A percentile compares a stretch with the other conserved stretches of the same genome.
phyloP scores from a whole-genome alignment of 345 rosid species.

The Eucalyptus tenuipes region DNA sequence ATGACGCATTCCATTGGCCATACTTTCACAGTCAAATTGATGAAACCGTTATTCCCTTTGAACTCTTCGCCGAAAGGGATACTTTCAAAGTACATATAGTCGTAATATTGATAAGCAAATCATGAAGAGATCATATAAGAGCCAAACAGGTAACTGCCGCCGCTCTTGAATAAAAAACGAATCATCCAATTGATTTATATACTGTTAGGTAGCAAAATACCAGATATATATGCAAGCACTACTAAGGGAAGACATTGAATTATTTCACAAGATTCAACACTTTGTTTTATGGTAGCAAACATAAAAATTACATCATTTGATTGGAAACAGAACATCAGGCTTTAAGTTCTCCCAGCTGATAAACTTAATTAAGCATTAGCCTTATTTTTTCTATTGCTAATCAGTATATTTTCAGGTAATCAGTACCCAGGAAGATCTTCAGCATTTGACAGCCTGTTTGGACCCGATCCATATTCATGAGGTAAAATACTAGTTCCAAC shows the following conservation, averaged over 20 bases:
- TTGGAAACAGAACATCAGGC: not conserved
- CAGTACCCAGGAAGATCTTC: not conserved
- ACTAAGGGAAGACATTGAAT: not conserved
- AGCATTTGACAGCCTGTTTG: not conserved
- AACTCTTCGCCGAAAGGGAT: not conserved
- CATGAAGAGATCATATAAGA: not conserved
- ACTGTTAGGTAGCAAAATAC: not conserved
- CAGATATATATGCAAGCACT: not conserved
- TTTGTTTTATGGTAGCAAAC: not conserved
- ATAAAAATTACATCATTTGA: not conserved
- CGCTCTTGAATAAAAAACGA: not conserved
- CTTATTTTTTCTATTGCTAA: not conserved
- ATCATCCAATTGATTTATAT: not conserved
- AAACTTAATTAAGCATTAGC: not conserved
- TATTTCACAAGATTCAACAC: not conserved
- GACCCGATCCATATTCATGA: not conserved
- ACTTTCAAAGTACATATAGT: not conserved
- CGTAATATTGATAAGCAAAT: not conserved
- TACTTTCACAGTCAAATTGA: not conserved
- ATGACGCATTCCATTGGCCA: not conserved
- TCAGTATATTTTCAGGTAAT: not conserved
- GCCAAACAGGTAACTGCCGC: not conserved
- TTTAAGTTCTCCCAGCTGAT: not conserved
- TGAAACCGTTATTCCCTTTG: not conserved
- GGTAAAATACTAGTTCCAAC: not conserved